Evolutionary conservation across 2,329 filamentous ascomycete genomes (phyloP).

Genomic region (Fusarium albosuccineum): DNA sequence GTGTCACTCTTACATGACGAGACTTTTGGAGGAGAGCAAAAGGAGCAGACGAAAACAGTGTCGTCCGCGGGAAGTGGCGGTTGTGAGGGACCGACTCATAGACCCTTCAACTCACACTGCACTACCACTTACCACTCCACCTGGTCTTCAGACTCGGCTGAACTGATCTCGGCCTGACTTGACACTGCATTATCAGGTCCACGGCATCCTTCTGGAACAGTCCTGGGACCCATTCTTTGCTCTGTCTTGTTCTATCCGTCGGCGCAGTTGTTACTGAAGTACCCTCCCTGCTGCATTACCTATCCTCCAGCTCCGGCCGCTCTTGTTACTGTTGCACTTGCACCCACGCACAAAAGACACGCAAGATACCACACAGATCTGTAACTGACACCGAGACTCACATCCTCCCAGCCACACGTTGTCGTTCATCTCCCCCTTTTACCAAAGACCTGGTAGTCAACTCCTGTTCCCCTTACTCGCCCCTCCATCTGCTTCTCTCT

Average conservation of each 20-base stretch:
- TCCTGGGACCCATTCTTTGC: slow-evolving; percentile 24
- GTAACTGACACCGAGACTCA: slow-evolving; percentile 41
- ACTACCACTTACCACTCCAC: slow-evolving; percentile 28
- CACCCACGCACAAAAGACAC: slow-evolving; percentile 35
- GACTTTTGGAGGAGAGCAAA: slow-evolving; percentile 19
- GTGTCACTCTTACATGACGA: slow-evolving; percentile 42
- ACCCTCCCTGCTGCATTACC: slow-evolving; percentile 22
- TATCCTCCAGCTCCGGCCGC: slow-evolving; percentile 23
- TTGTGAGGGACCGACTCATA: slow-evolving; percentile 21
- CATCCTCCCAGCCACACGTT: slow-evolving; percentile 42
- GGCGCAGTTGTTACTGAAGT: slow-evolving; percentile 10
- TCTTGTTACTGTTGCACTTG: slow-evolving; percentile 28
- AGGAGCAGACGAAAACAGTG: slow-evolving; percentile 10
- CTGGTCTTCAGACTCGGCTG: slow-evolving; percentile 20
- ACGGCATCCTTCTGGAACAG: slow-evolving; percentile 28
- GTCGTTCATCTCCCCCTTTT: slow-evolving; percentile 20
- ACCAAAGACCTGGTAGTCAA: slow-evolving; percentile 20
- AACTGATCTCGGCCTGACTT: slow-evolving; percentile 35
- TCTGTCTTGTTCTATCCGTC: slow-evolving; percentile 25
- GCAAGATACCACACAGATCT: slow-evolving; percentile 33
- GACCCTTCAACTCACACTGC: slow-evolving; percentile 33
- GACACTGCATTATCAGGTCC: slow-evolving; percentile 31
- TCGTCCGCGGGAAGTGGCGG: slow-evolving; percentile 19
- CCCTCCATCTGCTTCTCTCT: slow-evolving; percentile 28
- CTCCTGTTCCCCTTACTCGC: slow-evolving; percentile 14